Conservation (phyloP, 306 rosid species). For the Medicago arabica region DNA sequence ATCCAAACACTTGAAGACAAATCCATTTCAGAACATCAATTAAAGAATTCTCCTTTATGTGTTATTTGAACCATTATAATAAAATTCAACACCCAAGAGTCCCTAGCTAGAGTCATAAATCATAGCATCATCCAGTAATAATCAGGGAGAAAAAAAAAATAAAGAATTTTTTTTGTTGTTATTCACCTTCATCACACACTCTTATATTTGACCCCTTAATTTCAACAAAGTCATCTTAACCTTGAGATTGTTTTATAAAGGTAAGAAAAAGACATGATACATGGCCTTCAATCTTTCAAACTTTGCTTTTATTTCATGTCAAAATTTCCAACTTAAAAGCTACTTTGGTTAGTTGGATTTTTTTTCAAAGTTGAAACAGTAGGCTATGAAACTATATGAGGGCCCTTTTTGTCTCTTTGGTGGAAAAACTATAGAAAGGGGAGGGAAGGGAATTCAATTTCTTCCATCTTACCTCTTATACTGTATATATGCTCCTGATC, state of each 20-base stretch:
- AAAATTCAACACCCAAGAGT: conserved; percentile 41
- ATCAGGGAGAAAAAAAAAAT: background rate
- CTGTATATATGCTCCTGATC: conserved; percentile 34
- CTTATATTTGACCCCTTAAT: conserved; percentile 28
- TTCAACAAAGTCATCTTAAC: conserved; percentile 34
- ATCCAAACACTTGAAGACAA: conserved; percentile 65
- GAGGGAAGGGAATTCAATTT: background rate
- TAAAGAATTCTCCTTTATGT: conserved; percentile 49
- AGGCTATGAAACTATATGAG: conserved; percentile 26
- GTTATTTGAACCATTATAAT: conserved; percentile 39
- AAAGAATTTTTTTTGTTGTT: background rate
- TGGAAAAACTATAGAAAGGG: background rate
- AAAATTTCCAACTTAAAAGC: conserved; percentile 55
- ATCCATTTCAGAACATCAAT: conserved; percentile 49
- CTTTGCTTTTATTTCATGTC: conserved; percentile 42
- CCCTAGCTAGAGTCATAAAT: conserved; percentile 44
- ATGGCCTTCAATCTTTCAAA: conserved; percentile 17
- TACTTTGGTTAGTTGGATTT: conserved; percentile 32
- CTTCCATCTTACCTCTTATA: conserved; percentile 9
- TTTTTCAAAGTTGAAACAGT: conserved; percentile 32
- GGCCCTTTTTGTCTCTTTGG: conserved; percentile 32
- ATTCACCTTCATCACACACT: background rate
- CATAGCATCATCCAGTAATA: conserved; percentile 19
- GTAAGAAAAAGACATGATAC: conserved; percentile 40
- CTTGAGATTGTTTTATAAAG: conserved; percentile 41